Base-by-base conservation (phyloP, 306 rosid species). In the Geum urbanum region DNA sequence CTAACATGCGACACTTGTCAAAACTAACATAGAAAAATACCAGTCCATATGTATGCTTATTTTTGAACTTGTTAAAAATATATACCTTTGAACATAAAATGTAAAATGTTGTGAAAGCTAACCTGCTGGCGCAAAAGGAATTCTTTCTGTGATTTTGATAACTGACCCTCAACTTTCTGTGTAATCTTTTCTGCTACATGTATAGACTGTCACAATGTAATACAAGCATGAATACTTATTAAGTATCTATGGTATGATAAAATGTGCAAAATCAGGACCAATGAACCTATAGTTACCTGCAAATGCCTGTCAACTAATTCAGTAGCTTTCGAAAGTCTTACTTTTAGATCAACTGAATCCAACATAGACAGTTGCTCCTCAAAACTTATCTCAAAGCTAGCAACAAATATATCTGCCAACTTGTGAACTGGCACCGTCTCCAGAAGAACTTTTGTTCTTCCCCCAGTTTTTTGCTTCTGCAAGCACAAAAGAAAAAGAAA, bases 181-280 rank as follows among this genome's bases (percentile, higher is more conserved):
- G 99, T 88, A 80, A 94, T 94, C 88, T 94, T 91, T 84, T 94
- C 99, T 70, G 99, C 99, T 69, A 94, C 99, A 66, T 94, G 99
- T 72, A 94, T 94, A 37, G 99, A 94, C 97, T 91, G 88, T 78
- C 79, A 71, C 80, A 82, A 73, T 66, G 61, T 59, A 77, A 65
- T 41, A 78, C 51, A 46, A 75, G 74, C 60, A 74, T 73, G 74
- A 82, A 62, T 74, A 49, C 64, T 71, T 51, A 43, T 57, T 45
- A 62, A 32, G 63, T 39, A 13, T 41, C 53, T 46, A 63, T 68
- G 66, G 71, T 69, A 59, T 79, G 35, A 48, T 40, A 1, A 16
- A 69, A 70, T 16, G 19, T 20, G n/a, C 67, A 24, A 49, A 46
- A 47, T 67, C 32, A 27, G 51, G 66, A 46, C 49, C 22, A 51